Evolutionary conservation across 1,139 yeast genomes (phyloP).

Genomic region (Williopsis jadinii): DNA sequence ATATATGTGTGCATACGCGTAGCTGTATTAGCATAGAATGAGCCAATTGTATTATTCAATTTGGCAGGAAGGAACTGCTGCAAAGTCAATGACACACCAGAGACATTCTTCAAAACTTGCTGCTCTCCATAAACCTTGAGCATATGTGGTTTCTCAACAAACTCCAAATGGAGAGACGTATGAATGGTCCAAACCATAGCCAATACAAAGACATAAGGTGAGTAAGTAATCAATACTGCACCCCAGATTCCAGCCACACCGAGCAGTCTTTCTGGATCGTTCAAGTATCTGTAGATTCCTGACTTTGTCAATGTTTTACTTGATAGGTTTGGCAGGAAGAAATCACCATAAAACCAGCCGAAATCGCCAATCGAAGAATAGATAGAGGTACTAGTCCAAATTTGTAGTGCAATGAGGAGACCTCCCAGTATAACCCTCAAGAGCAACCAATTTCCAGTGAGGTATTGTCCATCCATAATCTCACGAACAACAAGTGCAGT

Average conservation of each 20-base stretch:
- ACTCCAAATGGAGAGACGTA: constrained; percentile 60
- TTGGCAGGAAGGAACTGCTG: constrained; percentile 27
- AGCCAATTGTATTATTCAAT: constrained; percentile 22
- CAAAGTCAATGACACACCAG: constrained; percentile 44
- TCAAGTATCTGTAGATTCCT: constrained; percentile 78
- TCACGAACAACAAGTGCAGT: constrained; percentile 30
- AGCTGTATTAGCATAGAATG: constrained; percentile 13
- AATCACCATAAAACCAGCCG: constrained; percentile 91
- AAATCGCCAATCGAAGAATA: constrained; percentile 72
- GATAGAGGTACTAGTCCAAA: constrained; percentile 68
- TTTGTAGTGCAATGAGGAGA: constrained; percentile 51
- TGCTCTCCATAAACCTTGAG: constrained; percentile 68
- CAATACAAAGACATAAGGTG: constrained; percentile 46
- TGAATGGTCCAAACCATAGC: constrained; percentile 66
- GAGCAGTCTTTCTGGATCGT: constrained; percentile 77
- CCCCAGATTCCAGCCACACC: constrained; percentile 89
- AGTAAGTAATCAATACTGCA: constrained; percentile 54
- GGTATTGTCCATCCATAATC: constrained; percentile 25
- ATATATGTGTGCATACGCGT: constrained; percentile 17
- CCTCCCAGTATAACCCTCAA: constrained; percentile 55
- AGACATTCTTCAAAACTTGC: constrained; percentile 49
- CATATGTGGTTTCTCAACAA: constrained; percentile 79
- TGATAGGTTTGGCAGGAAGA: constrained; percentile 56
- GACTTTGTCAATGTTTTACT: constrained; percentile 52
- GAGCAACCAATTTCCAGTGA: constrained; percentile 37